phyloP scores from a whole-genome alignment of 371 early-diverging fungal species.

The Mortierella sp. region DNA sequence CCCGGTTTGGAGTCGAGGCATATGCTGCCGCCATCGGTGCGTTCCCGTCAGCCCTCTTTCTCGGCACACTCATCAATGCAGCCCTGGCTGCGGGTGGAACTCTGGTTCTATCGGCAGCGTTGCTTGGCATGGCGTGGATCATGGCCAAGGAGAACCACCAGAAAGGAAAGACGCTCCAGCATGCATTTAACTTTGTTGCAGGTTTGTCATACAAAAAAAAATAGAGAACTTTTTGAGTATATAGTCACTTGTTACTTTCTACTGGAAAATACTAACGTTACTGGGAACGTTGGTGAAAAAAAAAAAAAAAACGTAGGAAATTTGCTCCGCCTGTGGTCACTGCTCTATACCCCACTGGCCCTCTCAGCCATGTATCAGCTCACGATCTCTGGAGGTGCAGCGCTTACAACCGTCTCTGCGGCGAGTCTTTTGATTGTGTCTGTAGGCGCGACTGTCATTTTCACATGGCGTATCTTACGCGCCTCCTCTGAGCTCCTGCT shows the following conservation, averaged over 20 bases:
- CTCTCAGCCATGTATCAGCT: constrained; percentile 49
- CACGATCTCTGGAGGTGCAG: constrained; percentile 30
- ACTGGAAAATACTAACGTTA: no score
- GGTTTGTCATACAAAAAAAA: constrained; percentile 13
- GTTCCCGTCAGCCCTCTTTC: constrained; percentile 56
- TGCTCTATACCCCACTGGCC: constrained; percentile 41
- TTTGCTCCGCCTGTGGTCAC: constrained; percentile 32
- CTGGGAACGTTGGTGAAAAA: no score
- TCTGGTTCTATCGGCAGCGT: constrained; percentile 35
- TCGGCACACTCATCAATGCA: constrained; percentile 44
- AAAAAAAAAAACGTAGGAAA: constrained; percentile 37
- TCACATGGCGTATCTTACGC: constrained; percentile 41
- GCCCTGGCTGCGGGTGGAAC: constrained; percentile 31
- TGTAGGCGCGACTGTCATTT: constrained; percentile 38
- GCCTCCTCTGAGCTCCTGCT: constrained; percentile 36
- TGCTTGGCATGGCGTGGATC: constrained; percentile 46
- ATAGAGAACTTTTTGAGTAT: no score
- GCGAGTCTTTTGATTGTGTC: constrained; percentile 24
- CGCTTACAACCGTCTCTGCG: constrained; percentile 19
- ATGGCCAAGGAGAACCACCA: constrained; percentile 49
- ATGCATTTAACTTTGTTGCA: constrained; percentile 42
- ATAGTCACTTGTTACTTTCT: no score
- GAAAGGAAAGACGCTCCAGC: constrained; percentile 43
- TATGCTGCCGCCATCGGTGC: constrained; percentile 58
- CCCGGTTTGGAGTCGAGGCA: constrained; percentile 56